A percentile compares a stretch with the other conserved stretches of the same genome.
These are phyloP conservation scores for Prototheca wickerhamii DNA, from an alignment of 163 green algal genomes.

Conservation along the genomic window DNA sequence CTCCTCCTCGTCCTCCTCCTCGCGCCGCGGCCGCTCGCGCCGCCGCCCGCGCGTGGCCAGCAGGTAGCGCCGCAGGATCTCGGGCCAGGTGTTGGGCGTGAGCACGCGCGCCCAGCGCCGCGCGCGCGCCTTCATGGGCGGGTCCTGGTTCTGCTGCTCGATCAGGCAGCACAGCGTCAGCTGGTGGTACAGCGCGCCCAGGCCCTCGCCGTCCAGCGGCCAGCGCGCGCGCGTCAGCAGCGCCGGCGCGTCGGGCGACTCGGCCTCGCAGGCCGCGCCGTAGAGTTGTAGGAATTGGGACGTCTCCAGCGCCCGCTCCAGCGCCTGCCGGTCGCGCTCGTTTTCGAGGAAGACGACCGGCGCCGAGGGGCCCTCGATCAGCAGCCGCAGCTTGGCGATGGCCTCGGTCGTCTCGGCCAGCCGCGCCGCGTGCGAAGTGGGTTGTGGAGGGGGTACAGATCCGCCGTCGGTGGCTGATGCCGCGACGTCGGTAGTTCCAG, in stretches of 20 bases:
- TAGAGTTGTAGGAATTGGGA: conserved; percentile 48
- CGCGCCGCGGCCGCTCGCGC: background rate
- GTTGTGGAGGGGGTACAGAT: background rate
- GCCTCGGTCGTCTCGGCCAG: conserved; percentile 14
- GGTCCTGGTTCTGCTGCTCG: conserved; percentile 39
- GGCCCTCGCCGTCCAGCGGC: conserved; percentile 25
- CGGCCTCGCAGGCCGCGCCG: conserved; percentile 27
- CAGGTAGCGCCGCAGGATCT: conserved; percentile 58
- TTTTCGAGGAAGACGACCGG: background rate
- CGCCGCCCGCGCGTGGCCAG: conserved; percentile 29
- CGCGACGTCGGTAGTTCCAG: background rate
- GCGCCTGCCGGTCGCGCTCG: background rate
- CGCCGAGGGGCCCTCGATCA: conserved; percentile 17
- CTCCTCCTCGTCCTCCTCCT: background rate
- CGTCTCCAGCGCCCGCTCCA: conserved; percentile 30
- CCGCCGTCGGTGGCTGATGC: background rate
- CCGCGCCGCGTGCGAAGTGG: background rate
- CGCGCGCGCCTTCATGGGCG: conserved; percentile 11
- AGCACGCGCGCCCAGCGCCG: conserved; percentile 34
- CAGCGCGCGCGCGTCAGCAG: conserved; percentile 19
- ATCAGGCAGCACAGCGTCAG: conserved; percentile 37
- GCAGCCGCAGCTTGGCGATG: conserved; percentile 13
- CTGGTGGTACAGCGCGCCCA: conserved; percentile 34
- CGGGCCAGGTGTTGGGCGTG: conserved; percentile 38
- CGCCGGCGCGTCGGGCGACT: conserved; percentile 2